Evolutionary conservation across 2,329 filamentous ascomycete genomes (phyloP).

Genomic region (Atkinsonella hypoxylon): DNA sequence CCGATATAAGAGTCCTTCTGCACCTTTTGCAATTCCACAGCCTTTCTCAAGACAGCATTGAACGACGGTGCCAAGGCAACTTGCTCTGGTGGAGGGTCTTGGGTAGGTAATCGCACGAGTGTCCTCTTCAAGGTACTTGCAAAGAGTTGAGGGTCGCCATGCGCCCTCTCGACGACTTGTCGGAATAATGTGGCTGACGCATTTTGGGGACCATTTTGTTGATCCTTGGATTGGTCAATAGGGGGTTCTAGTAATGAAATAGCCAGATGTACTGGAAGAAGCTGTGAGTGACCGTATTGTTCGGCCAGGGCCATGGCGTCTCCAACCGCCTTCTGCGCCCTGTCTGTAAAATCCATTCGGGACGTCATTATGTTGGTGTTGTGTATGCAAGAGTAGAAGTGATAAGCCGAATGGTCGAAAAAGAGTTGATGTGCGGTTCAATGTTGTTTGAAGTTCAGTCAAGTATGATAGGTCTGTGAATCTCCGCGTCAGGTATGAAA

Average conservation of each 20-base stretch:
- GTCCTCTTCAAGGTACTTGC: slow-evolving; percentile 85
- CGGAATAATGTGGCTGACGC: slow-evolving; percentile 69
- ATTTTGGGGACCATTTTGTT: slow-evolving; percentile 60
- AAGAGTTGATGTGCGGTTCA: background rate
- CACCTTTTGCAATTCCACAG: slow-evolving; percentile 86
- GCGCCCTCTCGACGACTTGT: slow-evolving; percentile 86
- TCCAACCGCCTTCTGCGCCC: slow-evolving; percentile 78
- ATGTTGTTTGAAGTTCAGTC: background rate
- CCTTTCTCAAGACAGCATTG: slow-evolving; percentile 68
- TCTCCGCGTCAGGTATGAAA: background rate
- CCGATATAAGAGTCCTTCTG: slow-evolving; percentile 94
- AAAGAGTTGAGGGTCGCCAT: slow-evolving; percentile 82
- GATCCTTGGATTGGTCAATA: slow-evolving; percentile 67
- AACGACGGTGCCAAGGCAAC: slow-evolving; percentile 75
- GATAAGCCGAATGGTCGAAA: background rate
- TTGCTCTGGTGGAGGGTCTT: slow-evolving; percentile 87
- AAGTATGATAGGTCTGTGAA: background rate
- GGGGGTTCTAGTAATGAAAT: slow-evolving; percentile 68
- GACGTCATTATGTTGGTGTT: slow-evolving; percentile 46
- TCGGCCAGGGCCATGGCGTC: slow-evolving; percentile 81
- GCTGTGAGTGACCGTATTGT: slow-evolving; percentile 83
- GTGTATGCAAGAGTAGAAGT: background rate
- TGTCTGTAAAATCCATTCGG: slow-evolving; percentile 85
- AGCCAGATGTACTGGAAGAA: slow-evolving; percentile 81
- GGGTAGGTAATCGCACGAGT: slow-evolving; percentile 80